Evolutionary conservation across 164 flowering plant species (phyloP).

Genomic region (Protea cynaroides): DNA sequence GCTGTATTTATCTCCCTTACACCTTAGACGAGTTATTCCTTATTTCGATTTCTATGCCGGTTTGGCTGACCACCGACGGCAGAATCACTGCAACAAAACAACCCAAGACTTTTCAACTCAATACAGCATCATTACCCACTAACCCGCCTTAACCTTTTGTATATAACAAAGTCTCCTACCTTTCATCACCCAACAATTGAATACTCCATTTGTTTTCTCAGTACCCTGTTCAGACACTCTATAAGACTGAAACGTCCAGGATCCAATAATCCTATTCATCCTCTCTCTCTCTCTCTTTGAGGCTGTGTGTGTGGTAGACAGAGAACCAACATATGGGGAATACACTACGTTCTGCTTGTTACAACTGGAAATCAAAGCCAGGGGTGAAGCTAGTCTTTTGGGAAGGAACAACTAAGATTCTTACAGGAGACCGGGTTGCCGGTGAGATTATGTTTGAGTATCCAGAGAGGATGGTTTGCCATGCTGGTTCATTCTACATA

Average conservation of each 20-base stretch:
- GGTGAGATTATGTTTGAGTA: constrained; percentile 85
- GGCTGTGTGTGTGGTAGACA: too few relatives aligned
- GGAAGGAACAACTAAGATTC: constrained; percentile 46
- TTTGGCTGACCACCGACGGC: constrained; percentile 33
- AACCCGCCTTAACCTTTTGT: background rate
- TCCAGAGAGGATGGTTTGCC: constrained; percentile 72
- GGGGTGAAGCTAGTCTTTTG: constrained; percentile 50
- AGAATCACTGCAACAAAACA: background rate
- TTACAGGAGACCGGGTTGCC: constrained; percentile 44
- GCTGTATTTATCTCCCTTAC: too few relatives aligned
- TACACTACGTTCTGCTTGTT: constrained; percentile 29
- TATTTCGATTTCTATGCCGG: constrained; percentile 27
- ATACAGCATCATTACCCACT: constrained; percentile 1
- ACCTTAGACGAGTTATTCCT: too few relatives aligned
- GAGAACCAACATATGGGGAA: constrained; percentile 38
- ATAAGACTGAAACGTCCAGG: background rate
- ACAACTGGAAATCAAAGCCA: constrained; percentile 5
- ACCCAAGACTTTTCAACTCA: constrained; percentile 21
- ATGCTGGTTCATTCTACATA: constrained; percentile 81
- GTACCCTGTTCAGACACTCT: too few relatives aligned
- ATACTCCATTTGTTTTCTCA: too few relatives aligned
- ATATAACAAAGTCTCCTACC: constrained; percentile 1
- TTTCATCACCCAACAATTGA: background rate
- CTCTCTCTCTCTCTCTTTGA: background rate
- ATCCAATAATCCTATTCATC: background rate